Conservation (phyloP, 345 rosid species). For the Carallia pectinifolia region DNA sequence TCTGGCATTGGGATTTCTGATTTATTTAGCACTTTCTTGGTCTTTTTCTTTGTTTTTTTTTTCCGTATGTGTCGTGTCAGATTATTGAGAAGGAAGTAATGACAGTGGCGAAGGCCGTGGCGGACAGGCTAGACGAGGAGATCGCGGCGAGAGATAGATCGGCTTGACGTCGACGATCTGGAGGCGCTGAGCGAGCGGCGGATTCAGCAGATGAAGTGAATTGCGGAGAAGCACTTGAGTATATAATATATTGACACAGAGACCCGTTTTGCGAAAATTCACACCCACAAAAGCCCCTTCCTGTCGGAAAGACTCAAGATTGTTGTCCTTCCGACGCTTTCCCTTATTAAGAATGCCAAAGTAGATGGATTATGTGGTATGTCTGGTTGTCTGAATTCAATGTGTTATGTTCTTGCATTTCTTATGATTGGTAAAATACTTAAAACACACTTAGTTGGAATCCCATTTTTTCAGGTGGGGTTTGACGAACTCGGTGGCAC, state of each 20-base stretch:
- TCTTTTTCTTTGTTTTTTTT: too few relatives aligned
- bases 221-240: constrained; percentile 88
- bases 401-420: neutral
- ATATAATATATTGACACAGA: constrained; percentile 55
- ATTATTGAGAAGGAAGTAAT: constrained; percentile 80
- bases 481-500: constrained; percentile 92
- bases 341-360: constrained; percentile 90
- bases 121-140: constrained; percentile 88
- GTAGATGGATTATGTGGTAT: constrained; percentile 95
- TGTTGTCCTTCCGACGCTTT: constrained; percentile 88
- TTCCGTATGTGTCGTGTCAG: constrained; percentile 22
- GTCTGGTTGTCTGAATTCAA: constrained; percentile 7
- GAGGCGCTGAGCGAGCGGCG: constrained; percentile 80
- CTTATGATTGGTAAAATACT: neutral
- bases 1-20: too few relatives aligned
- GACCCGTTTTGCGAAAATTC: constrained; percentile 88
- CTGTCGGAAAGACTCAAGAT: constrained; percentile 93
- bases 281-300: constrained; percentile 98
- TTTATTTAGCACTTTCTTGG: too few relatives aligned
- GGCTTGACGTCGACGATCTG: constrained; percentile 77
- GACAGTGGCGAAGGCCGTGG: constrained; percentile 88
- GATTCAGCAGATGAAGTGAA: constrained; percentile 84
- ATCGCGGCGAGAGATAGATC: constrained; percentile 62
- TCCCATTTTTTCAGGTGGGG: constrained; percentile 60
- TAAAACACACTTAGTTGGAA: neutral